Evolutionary conservation across 2,329 filamentous ascomycete genomes (phyloP), one percentile per base, ranked within the genome.

Genomic region (Botrytis fabae): DNA sequence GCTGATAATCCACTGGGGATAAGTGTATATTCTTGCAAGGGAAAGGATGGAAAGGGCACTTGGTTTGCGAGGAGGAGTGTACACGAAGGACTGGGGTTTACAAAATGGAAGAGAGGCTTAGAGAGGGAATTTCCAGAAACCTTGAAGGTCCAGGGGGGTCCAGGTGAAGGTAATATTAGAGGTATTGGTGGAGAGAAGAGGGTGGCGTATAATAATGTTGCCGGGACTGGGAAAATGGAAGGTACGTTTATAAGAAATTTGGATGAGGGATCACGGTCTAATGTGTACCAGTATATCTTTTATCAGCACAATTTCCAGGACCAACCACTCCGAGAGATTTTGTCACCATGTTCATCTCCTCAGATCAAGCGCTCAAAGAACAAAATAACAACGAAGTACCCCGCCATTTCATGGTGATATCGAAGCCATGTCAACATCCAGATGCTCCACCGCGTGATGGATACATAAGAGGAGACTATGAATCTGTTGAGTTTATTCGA

Each of bases 51-150:
- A 54, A 91, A 91, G 76, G 95, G 95, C 2, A 87, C 92, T 12
- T 98, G 95, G 95, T 98, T 98, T 82, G 93, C 93, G 38, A 85
- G 95, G 72, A 86, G 92, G 66, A 97, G 94, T 80, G 86, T 97
- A 32, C 94, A 98, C 79, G 90, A 92, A 77, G 93, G 91, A 0
- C 81, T 97, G 32, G 86, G 90, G 0, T 97, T 97, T 81, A 87
- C 88, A 32, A 90, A 89, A 80, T 97, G 94, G 91, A 92, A 91
- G 84, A 85, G 86, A 69, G 94, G 92, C 4, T 87, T 98, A 79
- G 86, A 92, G 80, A 85, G 86, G 35, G 95, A 98, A 84, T 96
- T 98, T 81, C 85, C 87, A 0, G 92, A 95, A 82, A 93, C 91
- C 25, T 83, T 97, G 81, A 90, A 90, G 78, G 86, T 91, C 4